A percentile compares a stretch with the other conserved stretches of the same genome.
Evolutionary conservation across 768 basidiomycete genomes (phyloP).

Genomic region (Filobasidium floriforme): DNA sequence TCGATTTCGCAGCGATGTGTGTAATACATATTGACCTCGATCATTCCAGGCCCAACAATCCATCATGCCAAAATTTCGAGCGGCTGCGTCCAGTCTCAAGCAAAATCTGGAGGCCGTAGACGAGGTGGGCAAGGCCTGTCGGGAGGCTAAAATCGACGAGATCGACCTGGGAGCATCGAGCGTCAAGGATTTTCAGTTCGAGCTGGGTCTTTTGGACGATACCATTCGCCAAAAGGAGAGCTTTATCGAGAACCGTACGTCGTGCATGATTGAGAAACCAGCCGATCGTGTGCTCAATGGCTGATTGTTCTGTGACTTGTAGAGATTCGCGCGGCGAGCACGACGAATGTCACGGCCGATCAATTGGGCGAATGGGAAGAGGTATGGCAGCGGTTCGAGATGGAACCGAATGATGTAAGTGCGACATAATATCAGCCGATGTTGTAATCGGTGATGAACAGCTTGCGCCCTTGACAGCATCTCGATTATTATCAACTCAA

Average conservation of each 20-base stretch:
- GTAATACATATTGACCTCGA: background rate
- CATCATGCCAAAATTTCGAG: background rate
- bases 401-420: constrained; percentile 51
- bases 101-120: constrained; percentile 52
- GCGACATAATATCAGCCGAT: background rate
- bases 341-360: constrained; percentile 89
- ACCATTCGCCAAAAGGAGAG: constrained; percentile 81
- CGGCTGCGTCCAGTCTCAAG: constrained; percentile 47
- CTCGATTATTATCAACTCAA: constrained; percentile 52
- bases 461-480: constrained; percentile 54
- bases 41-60: constrained; percentile 16
- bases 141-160: constrained; percentile 85
- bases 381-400: constrained; percentile 93
- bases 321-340: constrained; percentile 85
- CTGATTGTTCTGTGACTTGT: background rate
- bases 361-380: constrained; percentile 94
- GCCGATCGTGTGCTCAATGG: background rate
- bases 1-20: background rate
- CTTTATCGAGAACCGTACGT: constrained; percentile 86
- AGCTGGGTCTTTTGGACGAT: constrained; percentile 71
- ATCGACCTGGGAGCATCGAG: constrained; percentile 60
- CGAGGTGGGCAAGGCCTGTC: constrained; percentile 66
- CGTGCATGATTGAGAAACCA: background rate
- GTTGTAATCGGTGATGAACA: background rate
- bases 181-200: constrained; percentile 76